phyloP scores from a whole-genome alignment of 805 yeast genomes.

The Schwanniomyces sp. region DNA sequence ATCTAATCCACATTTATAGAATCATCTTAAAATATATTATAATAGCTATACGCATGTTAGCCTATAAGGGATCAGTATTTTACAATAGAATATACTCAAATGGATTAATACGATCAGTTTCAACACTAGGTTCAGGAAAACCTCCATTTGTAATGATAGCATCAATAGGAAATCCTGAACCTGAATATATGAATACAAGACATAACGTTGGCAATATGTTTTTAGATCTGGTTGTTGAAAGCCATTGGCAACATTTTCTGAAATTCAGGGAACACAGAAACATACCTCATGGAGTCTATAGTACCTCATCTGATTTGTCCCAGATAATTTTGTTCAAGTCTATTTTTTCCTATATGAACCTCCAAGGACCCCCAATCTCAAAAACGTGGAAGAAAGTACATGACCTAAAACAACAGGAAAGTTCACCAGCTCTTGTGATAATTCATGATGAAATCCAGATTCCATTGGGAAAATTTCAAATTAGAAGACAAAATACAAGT shows the following conservation, averaged over 20 bases:
- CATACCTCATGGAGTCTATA: conserved; percentile 21
- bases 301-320: conserved; percentile 14
- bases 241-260: conserved; percentile 21
- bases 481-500: conserved; percentile 59
- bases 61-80: conserved; percentile 6
- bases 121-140: conserved; percentile 7
- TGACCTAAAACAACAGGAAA: conserved; percentile 13
- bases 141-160: conserved; percentile 31
- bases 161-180: conserved; percentile 79
- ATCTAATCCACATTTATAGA: not conserved
- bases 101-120: conserved; percentile 4
- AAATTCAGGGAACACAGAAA: conserved; percentile 16
- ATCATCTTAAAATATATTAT: not conserved
- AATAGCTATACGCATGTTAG: conserved; percentile 4
- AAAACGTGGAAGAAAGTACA: conserved; percentile 47
- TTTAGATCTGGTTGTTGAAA: conserved; percentile 30
- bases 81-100: not conserved
- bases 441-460: conserved; percentile 79
- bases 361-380: conserved; percentile 58
- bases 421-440: conserved; percentile 48
- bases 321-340: conserved; percentile 47
- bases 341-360: conserved; percentile 65
- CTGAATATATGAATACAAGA: conserved; percentile 57
- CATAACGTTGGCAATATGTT: conserved; percentile 78
- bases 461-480: conserved; percentile 62